Conservation (phyloP, 192 early-diverging fungal species). For the Coemansia sp. region DNA sequence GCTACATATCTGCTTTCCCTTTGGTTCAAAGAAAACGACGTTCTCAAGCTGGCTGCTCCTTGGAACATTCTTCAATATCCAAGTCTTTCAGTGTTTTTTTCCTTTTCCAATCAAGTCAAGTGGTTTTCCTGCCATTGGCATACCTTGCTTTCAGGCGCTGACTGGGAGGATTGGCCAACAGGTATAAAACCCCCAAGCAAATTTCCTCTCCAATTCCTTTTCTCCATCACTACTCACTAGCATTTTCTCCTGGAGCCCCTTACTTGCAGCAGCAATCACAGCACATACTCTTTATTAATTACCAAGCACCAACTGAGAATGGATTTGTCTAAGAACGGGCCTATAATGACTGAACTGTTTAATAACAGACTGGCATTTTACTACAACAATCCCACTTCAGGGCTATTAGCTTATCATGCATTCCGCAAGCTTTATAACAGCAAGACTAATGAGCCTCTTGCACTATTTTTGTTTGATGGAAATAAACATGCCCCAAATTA, state of each 20-base stretch:
- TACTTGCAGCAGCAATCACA: background rate
- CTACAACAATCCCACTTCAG: background rate
- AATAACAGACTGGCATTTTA: background rate
- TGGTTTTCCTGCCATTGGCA: too few species aligned
- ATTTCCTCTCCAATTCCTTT: background rate
- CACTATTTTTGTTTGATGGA: background rate
- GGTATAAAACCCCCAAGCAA: background rate
- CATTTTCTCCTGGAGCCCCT: background rate
- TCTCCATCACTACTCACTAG: background rate
- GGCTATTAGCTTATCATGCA: background rate
- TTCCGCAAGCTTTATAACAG: background rate
- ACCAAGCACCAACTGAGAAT: background rate
- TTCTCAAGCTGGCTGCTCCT: background rate
- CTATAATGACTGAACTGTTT: background rate
- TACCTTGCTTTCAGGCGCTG: too few species aligned
- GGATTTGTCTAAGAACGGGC: background rate
- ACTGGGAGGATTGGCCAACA: too few species aligned
- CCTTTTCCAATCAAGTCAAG: too few species aligned
- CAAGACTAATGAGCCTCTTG: background rate
- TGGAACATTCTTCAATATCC: too few species aligned
- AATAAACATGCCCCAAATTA: background rate
- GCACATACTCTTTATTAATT: too few species aligned
- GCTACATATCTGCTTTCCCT: too few species aligned
- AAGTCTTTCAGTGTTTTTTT: too few species aligned
- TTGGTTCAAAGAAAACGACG: too few species aligned